Conservation (phyloP, 441 rosid species). For the Populus trichocarpa region DNA sequence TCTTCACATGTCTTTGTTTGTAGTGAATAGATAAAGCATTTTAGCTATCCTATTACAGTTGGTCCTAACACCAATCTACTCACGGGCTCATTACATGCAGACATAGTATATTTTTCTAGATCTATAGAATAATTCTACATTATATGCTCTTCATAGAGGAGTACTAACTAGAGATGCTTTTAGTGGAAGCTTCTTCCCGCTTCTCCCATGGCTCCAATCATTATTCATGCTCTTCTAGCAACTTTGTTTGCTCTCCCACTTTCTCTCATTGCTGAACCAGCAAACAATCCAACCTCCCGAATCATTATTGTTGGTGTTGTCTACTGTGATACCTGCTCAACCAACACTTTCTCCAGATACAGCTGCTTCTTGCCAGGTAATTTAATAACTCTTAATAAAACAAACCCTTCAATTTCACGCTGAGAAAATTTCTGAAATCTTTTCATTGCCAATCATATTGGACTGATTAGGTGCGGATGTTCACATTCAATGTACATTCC, state of each 20-base stretch:
- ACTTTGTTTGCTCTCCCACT: constrained; percentile 26
- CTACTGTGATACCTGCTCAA: constrained; percentile 83
- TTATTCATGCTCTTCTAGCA: constrained; percentile 28
- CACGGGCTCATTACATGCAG: constrained; percentile 43
- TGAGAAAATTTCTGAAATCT: constrained; percentile 9
- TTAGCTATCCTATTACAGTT: constrained; percentile 27
- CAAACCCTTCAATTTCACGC: constrained; percentile 33
- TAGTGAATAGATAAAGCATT: constrained; percentile 43
- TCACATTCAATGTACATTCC: constrained; percentile 63
- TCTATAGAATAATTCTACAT: background rate
- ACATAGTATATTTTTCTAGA: background rate
- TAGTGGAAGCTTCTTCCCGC: constrained; percentile 32
- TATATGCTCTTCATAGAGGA: constrained; percentile 2
- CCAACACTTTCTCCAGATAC: constrained; percentile 76
- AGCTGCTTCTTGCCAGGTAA: constrained; percentile 91
- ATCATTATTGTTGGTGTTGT: constrained; percentile 77
- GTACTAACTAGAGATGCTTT: constrained; percentile 1
- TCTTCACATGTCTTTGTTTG: constrained; percentile 87
- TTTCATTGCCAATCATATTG: constrained; percentile 20
- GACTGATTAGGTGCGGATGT: constrained; percentile 66
- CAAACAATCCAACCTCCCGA: constrained; percentile 33
- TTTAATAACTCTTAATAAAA: constrained; percentile 22
- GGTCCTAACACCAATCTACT: constrained; percentile 41
- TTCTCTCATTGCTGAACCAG: constrained; percentile 21
- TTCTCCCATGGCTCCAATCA: constrained; percentile 35